Percentiles rank a stretch among this genome's conserved stretches.
Evolutionary conservation across 1,284 basidiomycete species (phyloP).

Genomic region (Earliella scabrosa): DNA sequence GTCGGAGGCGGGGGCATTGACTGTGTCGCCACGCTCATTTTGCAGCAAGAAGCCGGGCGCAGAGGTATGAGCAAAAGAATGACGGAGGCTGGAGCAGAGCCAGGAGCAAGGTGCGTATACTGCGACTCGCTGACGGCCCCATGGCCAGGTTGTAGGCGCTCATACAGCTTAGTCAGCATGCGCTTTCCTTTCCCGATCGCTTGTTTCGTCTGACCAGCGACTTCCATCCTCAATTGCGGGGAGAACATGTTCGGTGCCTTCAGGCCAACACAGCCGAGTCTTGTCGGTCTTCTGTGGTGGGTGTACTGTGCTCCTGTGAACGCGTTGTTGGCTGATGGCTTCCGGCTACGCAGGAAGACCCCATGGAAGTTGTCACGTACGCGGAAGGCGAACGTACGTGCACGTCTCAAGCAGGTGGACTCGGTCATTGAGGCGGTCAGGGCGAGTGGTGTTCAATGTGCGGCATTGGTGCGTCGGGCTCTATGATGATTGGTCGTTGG

Average conservation of each 20-base stretch:
- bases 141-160: slow-evolving; percentile 8
- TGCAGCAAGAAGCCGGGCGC: slow-evolving; percentile 3
- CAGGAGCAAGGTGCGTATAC: not conserved
- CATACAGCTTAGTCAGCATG: slow-evolving; percentile 33
- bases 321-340: too few relatives aligned
- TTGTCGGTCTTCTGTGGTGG: slow-evolving; percentile 82
- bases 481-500: not conserved
- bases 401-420: slow-evolving; percentile 92
- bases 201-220: slow-evolving; percentile 15
- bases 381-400: slow-evolving; percentile 89
- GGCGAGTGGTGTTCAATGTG: slow-evolving; percentile 79
- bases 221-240: slow-evolving; percentile 14
- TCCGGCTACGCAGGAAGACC: slow-evolving; percentile 84
- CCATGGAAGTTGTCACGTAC: slow-evolving; percentile 93
- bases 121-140: slow-evolving; percentile 15
- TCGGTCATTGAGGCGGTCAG: slow-evolving; percentile 89
- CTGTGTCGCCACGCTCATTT: slow-evolving; percentile 48
- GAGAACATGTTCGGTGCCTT: slow-evolving; percentile 77
- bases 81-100: slow-evolving; percentile 9
- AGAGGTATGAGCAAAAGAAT: slow-evolving; percentile 3
- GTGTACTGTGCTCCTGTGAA: slow-evolving; percentile 13
- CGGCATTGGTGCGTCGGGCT: slow-evolving; percentile 69
- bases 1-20: slow-evolving; percentile 37
- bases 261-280: slow-evolving; percentile 65
- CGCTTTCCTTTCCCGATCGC: slow-evolving; percentile 12